These are phyloP conservation scores for Paramecium octaurelia DNA, from an alignment of 73 alveolate species.

Conservation along the genomic window DNA sequence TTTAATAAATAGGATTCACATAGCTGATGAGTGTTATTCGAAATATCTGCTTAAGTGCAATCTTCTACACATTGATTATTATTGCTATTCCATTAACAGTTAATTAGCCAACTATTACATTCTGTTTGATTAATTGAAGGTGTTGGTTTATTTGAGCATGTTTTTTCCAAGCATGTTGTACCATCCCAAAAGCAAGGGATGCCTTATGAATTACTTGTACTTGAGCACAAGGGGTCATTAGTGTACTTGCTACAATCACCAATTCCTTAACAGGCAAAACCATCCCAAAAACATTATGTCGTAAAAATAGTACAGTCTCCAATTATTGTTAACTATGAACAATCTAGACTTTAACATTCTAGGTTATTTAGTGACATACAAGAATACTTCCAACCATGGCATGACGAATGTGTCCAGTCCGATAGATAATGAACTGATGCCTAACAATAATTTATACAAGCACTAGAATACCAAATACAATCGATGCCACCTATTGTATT, in stretches of 20 bases:
- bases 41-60: background rate
- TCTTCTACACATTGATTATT: background rate
- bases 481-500: background rate
- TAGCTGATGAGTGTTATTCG: background rate
- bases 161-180: background rate
- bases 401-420: background rate
- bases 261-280: background rate
- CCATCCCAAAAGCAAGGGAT: constrained; percentile 11
- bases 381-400: background rate
- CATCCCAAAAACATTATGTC: background rate
- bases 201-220: background rate
- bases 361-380: background rate
- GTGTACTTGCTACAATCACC: background rate
- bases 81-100: background rate
- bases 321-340: background rate
- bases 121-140: background rate
- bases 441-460: background rate
- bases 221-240: background rate
- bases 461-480: background rate
- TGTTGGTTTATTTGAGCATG: background rate
- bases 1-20: background rate
- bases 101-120: background rate
- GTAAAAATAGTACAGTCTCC: background rate
- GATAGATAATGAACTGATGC: background rate
- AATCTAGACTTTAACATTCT: background rate